Evolutionary conservation across 768 basidiomycete genomes (phyloP).

Genomic region (Leucogyrophana mollusca): DNA sequence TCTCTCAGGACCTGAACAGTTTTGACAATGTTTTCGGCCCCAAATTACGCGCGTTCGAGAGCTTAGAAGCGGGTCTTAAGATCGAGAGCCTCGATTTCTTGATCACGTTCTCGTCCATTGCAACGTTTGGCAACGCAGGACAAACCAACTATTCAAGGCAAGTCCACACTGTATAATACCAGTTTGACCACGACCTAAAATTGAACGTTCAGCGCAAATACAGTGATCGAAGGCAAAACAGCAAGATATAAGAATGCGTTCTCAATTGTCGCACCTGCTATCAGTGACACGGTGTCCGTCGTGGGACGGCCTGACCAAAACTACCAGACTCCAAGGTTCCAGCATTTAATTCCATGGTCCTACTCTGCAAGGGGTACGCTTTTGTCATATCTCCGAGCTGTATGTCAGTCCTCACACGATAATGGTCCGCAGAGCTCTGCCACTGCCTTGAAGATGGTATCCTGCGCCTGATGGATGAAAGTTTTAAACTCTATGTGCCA

Average conservation of each 20-base stretch:
- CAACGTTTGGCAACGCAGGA: constrained; percentile 32
- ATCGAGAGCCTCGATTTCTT: constrained; percentile 34
- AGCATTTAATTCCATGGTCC: background rate
- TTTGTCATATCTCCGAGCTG: constrained; percentile 12
- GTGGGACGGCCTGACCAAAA: constrained; percentile 3
- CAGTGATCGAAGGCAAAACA: constrained; percentile 27
- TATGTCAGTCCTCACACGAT: background rate
- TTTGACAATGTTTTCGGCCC: constrained; percentile 26
- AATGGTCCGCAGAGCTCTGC: constrained; percentile 20
- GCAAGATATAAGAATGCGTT: constrained; percentile 27
- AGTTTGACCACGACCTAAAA: background rate
- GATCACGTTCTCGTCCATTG: constrained; percentile 30
- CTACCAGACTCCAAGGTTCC: constrained; percentile 1
- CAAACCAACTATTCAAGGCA: constrained; percentile 39
- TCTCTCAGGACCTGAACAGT: constrained; percentile 23
- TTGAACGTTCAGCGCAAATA: constrained; percentile 28
- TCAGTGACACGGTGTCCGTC: constrained; percentile 22
- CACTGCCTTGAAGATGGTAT: constrained; percentile 32
- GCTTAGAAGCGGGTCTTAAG: constrained; percentile 22
- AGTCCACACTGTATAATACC: too few relatives aligned
- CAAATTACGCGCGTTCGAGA: constrained; percentile 27
- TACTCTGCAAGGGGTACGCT: background rate
- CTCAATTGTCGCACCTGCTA: constrained; percentile 30
- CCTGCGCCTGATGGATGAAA: constrained; percentile 18
- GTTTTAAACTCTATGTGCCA: constrained; percentile 28